Evolutionary conservation across 2,329 filamentous ascomycete genomes (phyloP), one percentile per base, ranked within the genome.

Genomic region (Balansia obtecta): DNA sequence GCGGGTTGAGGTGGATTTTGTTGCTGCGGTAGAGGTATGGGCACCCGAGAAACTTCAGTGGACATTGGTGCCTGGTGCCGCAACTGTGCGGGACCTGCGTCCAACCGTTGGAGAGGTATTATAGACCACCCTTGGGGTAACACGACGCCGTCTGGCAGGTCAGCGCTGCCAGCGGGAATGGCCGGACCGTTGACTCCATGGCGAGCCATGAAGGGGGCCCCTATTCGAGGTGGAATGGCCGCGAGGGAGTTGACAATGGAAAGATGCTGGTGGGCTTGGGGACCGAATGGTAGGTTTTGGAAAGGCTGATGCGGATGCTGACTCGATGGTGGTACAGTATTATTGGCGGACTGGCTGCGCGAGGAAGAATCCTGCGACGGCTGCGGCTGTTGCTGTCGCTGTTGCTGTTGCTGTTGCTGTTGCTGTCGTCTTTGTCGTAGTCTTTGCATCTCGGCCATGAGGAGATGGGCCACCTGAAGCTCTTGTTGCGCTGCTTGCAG

Each of bases 401-500:
- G 67, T 50, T 76, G 74, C 37, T 68, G 67, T 50, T n/a, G 27
- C 27, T 27, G 27, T 27, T 4, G 61, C 22, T 58, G 57, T 50
- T 65, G 68, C 37, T 68, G 67, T 50, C 76, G 74, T 39, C 68
- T 55, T 53, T 71, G 72, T 22, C 84, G 80, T 49, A 90, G 70
- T 53, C 83, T 76, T 34, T 77, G 71, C 46, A 93, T 64, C 62
- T 93, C 87, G 18, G 70, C 68, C 53, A 86, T 77, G 53, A 93
- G 71, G 15, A 80, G 68, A 48, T 83, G 76, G n/a, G 89, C 69
- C n/a, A 79, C 68, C 45, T 80, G 75, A 4, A 90, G 63, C 61
- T 93, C 85, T 34, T 83, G 76, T 47, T 85, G 77, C 15, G 80
- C 79, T 34, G 77, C 61, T 44, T 82, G 77, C 16, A 91, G 69